Conservation (phyloP, 306 rosid species). For the Inga oerstediana region DNA sequence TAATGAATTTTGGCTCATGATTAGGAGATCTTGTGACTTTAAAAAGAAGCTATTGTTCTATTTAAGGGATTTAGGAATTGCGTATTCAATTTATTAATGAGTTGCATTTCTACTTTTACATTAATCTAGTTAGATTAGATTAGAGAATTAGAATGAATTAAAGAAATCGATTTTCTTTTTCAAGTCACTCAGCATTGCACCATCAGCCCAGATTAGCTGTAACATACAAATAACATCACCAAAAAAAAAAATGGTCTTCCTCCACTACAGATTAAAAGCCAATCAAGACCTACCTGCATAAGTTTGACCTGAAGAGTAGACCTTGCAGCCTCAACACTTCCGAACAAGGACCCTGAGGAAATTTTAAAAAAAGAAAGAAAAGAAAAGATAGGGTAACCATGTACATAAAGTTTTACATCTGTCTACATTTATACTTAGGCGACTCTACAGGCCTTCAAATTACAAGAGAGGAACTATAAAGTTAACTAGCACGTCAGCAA, state of each 20-base stretch:
- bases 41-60: background rate
- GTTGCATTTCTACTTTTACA: background rate
- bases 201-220: slow-evolving; percentile 3
- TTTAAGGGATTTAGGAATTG: background rate
- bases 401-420: slow-evolving; percentile 17
- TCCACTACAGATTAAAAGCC: background rate
- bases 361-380: background rate
- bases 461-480: slow-evolving; percentile 10
- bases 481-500: background rate
- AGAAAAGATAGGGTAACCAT: slow-evolving; percentile 5
- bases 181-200: background rate
- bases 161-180: background rate
- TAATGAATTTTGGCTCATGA: slow-evolving; percentile 22
- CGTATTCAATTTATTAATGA: background rate
- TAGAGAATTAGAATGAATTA: background rate
- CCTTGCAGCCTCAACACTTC: slow-evolving; percentile 69
- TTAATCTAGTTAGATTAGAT: background rate
- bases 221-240: background rate
- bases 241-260: background rate
- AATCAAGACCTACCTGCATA: slow-evolving; percentile 70
- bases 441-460: slow-evolving; percentile 10
- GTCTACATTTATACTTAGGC: slow-evolving; percentile 13
- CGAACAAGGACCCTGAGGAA: slow-evolving; percentile 82
- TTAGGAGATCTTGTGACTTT: slow-evolving; percentile 1
- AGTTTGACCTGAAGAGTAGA: slow-evolving; percentile 75